Conservation (phyloP, 75 land plant genomes). For the Cupressus sempervirens region DNA sequence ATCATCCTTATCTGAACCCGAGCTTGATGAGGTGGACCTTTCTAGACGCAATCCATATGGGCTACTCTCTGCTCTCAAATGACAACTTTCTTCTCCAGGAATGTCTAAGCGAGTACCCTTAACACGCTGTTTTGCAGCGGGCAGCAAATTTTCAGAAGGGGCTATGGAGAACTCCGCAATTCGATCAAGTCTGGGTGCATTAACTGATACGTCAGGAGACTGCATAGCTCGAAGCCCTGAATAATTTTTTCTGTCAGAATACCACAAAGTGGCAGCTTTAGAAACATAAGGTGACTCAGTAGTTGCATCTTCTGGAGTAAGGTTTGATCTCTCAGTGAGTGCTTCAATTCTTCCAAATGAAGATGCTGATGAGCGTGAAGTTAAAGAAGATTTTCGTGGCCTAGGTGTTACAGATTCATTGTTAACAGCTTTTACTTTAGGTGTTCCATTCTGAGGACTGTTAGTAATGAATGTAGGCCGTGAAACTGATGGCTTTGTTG, state of each 20-base stretch:
- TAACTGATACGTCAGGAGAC: conserved; percentile 83
- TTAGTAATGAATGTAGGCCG: background rate
- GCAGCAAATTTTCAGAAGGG: conserved; percentile 40
- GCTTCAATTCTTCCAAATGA: conserved; percentile 4
- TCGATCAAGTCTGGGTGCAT: conserved; percentile 74
- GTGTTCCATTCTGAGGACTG: background rate
- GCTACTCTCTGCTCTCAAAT: background rate
- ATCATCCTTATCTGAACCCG: conserved; percentile 21
- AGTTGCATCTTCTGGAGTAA: conserved; percentile 10
- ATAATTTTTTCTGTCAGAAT: conserved; percentile 16
- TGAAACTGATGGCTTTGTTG: conserved; percentile 11
- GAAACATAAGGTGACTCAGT: background rate
- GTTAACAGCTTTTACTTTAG: conserved; percentile 12
- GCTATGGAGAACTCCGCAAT: conserved; percentile 74
- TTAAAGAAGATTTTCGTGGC: background rate
- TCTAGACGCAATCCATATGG: background rate
- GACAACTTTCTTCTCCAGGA: background rate
- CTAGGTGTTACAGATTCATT: conserved; percentile 4
- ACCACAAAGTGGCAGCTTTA: background rate
- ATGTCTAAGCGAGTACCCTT: conserved; percentile 18
- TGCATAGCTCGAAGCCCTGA: conserved; percentile 20
- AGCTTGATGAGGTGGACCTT: conserved; percentile 22
- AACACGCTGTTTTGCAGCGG: background rate
- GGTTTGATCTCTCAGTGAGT: background rate
- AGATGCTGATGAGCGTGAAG: conserved; percentile 7